Percentiles rank a stretch among this genome's conserved stretches.
These are phyloP conservation scores for Pseudoperonospora humuli DNA, from an alignment of 352 stramenopile genomes.

Conservation along the genomic window DNA sequence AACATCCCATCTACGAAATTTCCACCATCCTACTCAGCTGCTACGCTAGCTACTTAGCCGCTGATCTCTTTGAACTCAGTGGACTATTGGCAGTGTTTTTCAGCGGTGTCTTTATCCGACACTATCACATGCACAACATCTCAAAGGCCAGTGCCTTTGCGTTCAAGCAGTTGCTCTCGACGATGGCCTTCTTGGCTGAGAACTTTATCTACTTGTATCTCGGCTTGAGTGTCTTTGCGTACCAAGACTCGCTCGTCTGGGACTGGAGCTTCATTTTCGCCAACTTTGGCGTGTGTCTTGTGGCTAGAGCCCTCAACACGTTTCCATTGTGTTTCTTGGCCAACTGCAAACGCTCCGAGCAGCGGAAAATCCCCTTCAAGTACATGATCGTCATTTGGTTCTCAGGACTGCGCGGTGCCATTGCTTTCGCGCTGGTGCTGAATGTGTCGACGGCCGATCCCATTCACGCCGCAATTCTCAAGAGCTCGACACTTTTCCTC, in stretches of 20 bases:
- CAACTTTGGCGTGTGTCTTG: constrained; percentile 36
- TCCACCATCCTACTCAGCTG: constrained; percentile 66
- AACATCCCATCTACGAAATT: constrained; percentile 66
- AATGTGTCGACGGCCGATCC: constrained; percentile 46
- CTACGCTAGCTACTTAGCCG: constrained; percentile 67
- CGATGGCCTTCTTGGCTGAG: constrained; percentile 55
- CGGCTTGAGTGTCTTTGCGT: constrained; percentile 64
- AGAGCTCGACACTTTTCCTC: constrained; percentile 54
- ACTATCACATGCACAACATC: constrained; percentile 73
- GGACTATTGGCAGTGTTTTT: constrained; percentile 91
- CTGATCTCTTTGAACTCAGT: constrained; percentile 56
- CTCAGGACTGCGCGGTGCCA: constrained; percentile 86
- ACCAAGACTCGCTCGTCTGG: constrained; percentile 47
- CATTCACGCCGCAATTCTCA: constrained; percentile 47
- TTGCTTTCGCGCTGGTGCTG: constrained; percentile 87
- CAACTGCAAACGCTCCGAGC: constrained; percentile 33
- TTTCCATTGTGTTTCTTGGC: constrained; percentile 62
- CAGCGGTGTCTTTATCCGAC: constrained; percentile 68
- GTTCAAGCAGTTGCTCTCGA: constrained; percentile 56
- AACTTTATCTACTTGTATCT: constrained; percentile 75
- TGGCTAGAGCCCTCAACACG: constrained; percentile 56
- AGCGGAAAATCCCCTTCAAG: constrained; percentile 39
- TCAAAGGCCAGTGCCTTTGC: constrained; percentile 43
- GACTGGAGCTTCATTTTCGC: constrained; percentile 60
- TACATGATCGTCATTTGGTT: constrained; percentile 90